Evolutionary conservation across 1,284 basidiomycete genomes (phyloP), one percentile per base, ranked within the genome.

Genomic region (Puccinia coronata): DNA sequence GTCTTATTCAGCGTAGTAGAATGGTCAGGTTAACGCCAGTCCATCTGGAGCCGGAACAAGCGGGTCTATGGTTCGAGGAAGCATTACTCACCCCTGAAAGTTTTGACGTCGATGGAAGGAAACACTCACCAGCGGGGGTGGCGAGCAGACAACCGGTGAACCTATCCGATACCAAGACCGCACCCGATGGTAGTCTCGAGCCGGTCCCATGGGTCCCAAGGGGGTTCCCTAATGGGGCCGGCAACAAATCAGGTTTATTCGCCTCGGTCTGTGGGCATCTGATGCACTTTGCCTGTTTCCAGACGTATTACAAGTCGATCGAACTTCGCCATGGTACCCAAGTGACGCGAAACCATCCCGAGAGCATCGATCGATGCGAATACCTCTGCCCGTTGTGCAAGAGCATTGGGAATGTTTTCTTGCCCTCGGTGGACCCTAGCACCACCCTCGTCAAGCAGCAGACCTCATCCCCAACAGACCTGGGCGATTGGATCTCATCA

Each of bases 321-420:
- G 91, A 94, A 80, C 92, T 92, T 83, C 91, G 96, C 23, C 97
- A 99, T 86, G 90, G 92, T 5, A 89, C 92, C 0, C 96, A 99
- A 84, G 91, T 94, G 3, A 94, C 95, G 9, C 89, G 97, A 47
- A 96, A 96, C 84, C 96, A 98, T 84, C 96, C 97, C 0, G 96
- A 99, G 86, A 93, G 92, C 84, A 92, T 96, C 43, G 91, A 92
- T 25, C 90, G 97, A 61, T 93, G 93, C 85, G 97, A 99, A 86
- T 99, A 92, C 87, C 93, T 98, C 76, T 99, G 97, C 84, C 97
- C 97, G 0, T 87, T 99, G n/a, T 99, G 97, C 89, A 99, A 99
- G 88, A 95, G 93, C 83, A 88, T 99, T 0, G 96, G 96, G 14
- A 99, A 99, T 86, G 90, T 95, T 47, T 92, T 99, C 55, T 88